phyloP scores from a whole-genome alignment of 2,329 filamentous ascomycete species.

The Ampelomyces quisqualis region DNA sequence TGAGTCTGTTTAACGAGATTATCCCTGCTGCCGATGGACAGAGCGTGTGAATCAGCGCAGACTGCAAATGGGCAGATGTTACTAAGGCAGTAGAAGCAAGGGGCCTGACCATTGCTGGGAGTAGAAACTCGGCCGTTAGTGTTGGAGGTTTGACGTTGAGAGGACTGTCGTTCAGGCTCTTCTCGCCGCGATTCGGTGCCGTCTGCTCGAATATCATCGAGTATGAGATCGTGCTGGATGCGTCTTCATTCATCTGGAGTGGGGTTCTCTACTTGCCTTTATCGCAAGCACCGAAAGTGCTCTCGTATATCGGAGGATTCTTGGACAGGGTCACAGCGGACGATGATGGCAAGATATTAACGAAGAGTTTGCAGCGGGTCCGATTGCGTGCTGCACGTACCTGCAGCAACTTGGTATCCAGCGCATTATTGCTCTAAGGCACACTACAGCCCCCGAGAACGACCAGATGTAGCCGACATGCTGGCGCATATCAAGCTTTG shows the following conservation, averaged over 20 bases:
- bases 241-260: conserved; percentile 42
- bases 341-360: conserved; percentile 14
- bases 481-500: conserved; percentile 37
- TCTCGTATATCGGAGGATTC: conserved; percentile 12
- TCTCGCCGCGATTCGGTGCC: conserved; percentile 33
- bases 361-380: conserved; percentile 48
- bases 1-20: conserved; percentile 18
- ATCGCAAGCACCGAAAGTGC: conserved; percentile 10
- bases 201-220: conserved; percentile 37
- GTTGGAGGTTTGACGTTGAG: conserved; percentile 37
- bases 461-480: conserved; percentile 34
- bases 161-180: conserved; percentile 35
- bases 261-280: conserved; percentile 28
- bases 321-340: conserved; percentile 7
- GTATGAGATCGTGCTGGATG: conserved; percentile 43
- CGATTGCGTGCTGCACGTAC: conserved; percentile 59
- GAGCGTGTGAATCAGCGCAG: conserved; percentile 19
- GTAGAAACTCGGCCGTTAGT: conserved; percentile 29
- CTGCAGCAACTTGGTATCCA: conserved; percentile 58
- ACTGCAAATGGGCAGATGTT: conserved; percentile 22
- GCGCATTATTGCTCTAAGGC: conserved; percentile 49
- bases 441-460: conserved; percentile 36
- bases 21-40: conserved; percentile 3
- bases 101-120: conserved; percentile 23
- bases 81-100: conserved; percentile 17